Base-by-base conservation (phyloP, 768 basidiomycete species). In the Lactarius sanguifluus region DNA sequence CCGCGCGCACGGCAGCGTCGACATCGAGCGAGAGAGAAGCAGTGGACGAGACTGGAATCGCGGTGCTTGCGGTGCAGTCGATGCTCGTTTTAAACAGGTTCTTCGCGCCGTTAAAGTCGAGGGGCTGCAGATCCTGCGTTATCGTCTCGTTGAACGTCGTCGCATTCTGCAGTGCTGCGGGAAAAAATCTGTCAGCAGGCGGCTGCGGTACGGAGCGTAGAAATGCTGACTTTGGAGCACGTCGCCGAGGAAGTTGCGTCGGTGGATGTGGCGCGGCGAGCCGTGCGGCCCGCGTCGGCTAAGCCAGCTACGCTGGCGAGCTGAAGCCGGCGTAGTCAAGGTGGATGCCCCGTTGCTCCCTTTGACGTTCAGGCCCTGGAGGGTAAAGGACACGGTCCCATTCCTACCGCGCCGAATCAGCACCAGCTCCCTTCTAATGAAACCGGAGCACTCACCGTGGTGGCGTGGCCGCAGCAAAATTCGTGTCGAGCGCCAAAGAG, bases 21-120 rank as follows among this genome's bases (percentile, higher is more conserved):
- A 65, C 55, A 47, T 68, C 56, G 41, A 68, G 45, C 2, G 59
- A 60, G 25, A 52, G 45, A 10, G 58, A 61, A 2, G 36, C 67
- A 12, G 23, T 60, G 10, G 54, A 5, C n/a, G 32, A 32, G 32
- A 7, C 32, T 6, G 32, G 32, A 32, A 32, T 32, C 32, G 32
- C 32, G 32, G 32, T 32, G 6, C 32, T 32, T 32, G 36, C 25
- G 8, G 64, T 59, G 20, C 62, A 67, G 28, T 28, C 0, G 16
- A 67, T n/a, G 62, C 12, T 59, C 34, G 16, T 58, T n/a, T 54
- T 62, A 30, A 62, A 52, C 43, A 62, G 36, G 32, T 30, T 50
- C 43, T 12, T 3, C 61, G 50, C n/a, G 30, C 50, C 13, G n/a
- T 28, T 9, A 23, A 62, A 32, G 32, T 54, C 23, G 16, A 62